These are phyloP conservation scores for Rosa hybrid DNA, from an alignment of 331 rosid genomes.

Conservation along the genomic window DNA sequence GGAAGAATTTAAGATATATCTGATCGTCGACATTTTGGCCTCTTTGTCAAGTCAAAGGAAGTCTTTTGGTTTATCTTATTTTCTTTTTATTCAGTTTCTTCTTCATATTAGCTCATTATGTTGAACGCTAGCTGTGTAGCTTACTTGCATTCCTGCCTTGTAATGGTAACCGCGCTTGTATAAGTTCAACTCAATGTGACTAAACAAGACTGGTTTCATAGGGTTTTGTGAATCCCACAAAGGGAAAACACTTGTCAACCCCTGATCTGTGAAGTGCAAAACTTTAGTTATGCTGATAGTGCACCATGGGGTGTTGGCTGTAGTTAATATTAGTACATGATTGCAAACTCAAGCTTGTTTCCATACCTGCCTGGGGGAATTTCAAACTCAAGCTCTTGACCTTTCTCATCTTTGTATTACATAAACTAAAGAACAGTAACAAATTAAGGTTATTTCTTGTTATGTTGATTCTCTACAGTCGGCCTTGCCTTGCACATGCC, in stretches of 20 bases:
- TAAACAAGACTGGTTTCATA: not conserved
- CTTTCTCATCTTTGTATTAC: not conserved
- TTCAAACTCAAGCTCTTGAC: too few relatives aligned
- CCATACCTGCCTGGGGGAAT: not conserved
- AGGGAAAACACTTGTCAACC: not conserved
- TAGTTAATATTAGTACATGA: not conserved
- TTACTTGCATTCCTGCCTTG: not conserved
- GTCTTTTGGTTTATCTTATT: not conserved
- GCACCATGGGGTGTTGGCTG: not conserved
- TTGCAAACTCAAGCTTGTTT: not conserved
- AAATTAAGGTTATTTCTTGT: too few relatives aligned
- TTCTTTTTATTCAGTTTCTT: not conserved
- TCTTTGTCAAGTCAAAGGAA: not conserved
- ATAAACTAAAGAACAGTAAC: not conserved
- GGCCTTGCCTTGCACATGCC: too few relatives aligned
- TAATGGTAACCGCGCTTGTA: not conserved
- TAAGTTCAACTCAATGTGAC: not conserved
- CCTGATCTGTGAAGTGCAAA: not conserved
- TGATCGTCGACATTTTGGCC: not conserved
- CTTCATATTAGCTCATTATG: not conserved
- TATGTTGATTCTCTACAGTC: too few relatives aligned
- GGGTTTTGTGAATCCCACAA: not conserved
- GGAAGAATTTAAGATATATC: not conserved
- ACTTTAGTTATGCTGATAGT: slow-evolving; percentile 6
- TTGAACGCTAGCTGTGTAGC: not conserved